Evolutionary conservation across 1,284 basidiomycete genomes (phyloP), one percentile per base, ranked within the genome.

Genomic region (Polyporus tsugae): DNA sequence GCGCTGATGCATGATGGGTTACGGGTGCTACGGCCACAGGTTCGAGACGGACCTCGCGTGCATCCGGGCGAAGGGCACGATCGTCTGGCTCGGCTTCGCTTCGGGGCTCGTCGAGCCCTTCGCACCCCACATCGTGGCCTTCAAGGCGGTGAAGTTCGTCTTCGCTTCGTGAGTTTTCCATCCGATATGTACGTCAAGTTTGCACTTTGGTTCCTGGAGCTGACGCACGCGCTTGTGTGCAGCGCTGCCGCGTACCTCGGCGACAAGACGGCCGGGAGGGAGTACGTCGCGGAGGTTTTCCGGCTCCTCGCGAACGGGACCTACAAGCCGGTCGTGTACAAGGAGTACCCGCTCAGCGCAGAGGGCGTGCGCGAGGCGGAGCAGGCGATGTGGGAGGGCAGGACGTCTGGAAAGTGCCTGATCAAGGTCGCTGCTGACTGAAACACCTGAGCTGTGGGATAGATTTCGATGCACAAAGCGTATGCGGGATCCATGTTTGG

Each of bases 51-150:
- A 96, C 82, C 95, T 97, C 80, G 86, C 91, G 76, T 83, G 96
- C 78, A 86, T 95, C 69, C 88, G 88, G 72, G 85, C 93, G 49
- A 95, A 95, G 76, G 95, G 93, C 2, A 94, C 93, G 0, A 84
- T 99, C 44, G 92, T 97, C 19, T 92, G 91, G 3, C 89, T 96
- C 63, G 97, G 97, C 0, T 98, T 98, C 77, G 95, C 97, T 0
- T 96, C 94, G 7, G 97, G 96, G 1, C 82, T 91, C 11, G 89
- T 93, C 4, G 85, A 86, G 42, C 91, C 93, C 0, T 91, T 97
- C 76, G 80, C 91, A 1, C 87, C 92, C 0, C 82, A 95, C 67
- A 93, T 90, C 75, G 87, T 98, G 29, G 84, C 85, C 0, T 85
- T 90, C 71, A 99, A 97, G 85, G 97, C 97, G 74, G 78, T 97